phyloP scores from a whole-genome alignment of 805 yeast species.

The Hanseniaspora guilliermondii region DNA sequence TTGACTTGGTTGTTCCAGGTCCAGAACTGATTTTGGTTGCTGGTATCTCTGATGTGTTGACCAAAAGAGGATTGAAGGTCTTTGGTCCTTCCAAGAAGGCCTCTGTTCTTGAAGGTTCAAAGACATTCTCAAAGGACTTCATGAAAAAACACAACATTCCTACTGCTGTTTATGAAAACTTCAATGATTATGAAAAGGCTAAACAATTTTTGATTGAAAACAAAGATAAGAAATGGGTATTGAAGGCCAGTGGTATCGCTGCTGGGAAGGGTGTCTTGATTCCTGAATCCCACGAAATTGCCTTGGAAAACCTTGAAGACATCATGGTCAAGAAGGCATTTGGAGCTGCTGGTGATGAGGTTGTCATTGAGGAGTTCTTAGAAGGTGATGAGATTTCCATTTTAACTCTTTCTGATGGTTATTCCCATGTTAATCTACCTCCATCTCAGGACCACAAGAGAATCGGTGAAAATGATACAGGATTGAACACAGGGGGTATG shows the following conservation, averaged over 20 bases:
- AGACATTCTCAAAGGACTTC: conserved; percentile 83
- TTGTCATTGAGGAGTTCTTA: conserved; percentile 88
- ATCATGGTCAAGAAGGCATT: conserved; percentile 84
- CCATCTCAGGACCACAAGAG: conserved; percentile 98
- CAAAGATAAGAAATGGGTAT: conserved; percentile 65
- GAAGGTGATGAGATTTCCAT: conserved; percentile 96
- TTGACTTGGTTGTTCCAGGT: conserved; percentile 81
- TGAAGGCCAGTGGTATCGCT: conserved; percentile 96
- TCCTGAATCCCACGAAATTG: conserved; percentile 75
- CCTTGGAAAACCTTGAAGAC: conserved; percentile 66
- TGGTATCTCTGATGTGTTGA: conserved; percentile 66
- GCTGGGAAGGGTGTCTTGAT: conserved; percentile 98
- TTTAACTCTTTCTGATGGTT: conserved; percentile 86
- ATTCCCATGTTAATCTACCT: conserved; percentile 78
- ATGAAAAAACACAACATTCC: conserved; percentile 90
- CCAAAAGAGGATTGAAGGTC: conserved; percentile 79
- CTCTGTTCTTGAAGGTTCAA: conserved; percentile 92
- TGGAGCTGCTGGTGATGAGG: conserved; percentile 88
- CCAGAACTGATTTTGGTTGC: conserved; percentile 99
- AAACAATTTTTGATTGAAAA: conserved; percentile 45
- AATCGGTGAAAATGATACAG: conserved; percentile 82
- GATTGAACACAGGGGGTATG: conserved; percentile 98
- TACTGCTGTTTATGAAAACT: conserved; percentile 81
- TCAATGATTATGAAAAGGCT: conserved; percentile 66
- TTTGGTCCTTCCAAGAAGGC: conserved; percentile 93